Evolutionary conservation across 169 alveolate genomes (phyloP), one percentile per base, ranked within the genome.

Genomic region (Eimeria sp.): DNA sequence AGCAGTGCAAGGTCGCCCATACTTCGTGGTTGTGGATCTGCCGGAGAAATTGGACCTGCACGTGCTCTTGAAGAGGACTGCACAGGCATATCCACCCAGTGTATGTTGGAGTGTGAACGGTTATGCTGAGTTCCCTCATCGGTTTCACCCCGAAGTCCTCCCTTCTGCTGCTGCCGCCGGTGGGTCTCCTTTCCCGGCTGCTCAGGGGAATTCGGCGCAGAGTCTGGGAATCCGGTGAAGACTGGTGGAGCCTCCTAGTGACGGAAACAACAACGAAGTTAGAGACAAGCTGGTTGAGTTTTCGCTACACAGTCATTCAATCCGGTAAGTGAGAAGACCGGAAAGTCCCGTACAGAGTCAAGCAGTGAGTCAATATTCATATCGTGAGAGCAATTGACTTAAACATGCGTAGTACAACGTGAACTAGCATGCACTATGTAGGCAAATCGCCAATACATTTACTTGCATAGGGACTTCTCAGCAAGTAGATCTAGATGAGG

Each of bases 221-320:
- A 46, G 33, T 82, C 72, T 6, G 72, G 74, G 33, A 83, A 40
- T 62, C 90, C 90, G 11, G 76, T n/a, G 56, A 83, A 83, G 54
- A 83, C 90, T 54, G 90, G 90, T 23, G 90, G 90, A 83, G 90
- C 71, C 56, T 83, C 90, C 90, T 83, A n/a, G 33, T 10, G 56
- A 20, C 52, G 30, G n/a, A 43, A 52, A 52, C 3, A 25, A 82
- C 87, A 49, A 18, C 62, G 37, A 20, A 20, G 62, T 0, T 0
- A 27, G 87, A 11, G 20, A 13, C 80, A 37, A 14, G n/a, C 0
- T 71, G 10, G 37, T 1, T 6, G 54, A 74, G 30, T 18, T 74
- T 18, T 27, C 27, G 87, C 40, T 27, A 23, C 62, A 52, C 13
- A 77, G 11, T 46, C 66, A 62, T 20, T 25, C 68, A 77, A 46